Conservation (phyloP, 345 rosid species). For the Leavenworthia alabamica region DNA sequence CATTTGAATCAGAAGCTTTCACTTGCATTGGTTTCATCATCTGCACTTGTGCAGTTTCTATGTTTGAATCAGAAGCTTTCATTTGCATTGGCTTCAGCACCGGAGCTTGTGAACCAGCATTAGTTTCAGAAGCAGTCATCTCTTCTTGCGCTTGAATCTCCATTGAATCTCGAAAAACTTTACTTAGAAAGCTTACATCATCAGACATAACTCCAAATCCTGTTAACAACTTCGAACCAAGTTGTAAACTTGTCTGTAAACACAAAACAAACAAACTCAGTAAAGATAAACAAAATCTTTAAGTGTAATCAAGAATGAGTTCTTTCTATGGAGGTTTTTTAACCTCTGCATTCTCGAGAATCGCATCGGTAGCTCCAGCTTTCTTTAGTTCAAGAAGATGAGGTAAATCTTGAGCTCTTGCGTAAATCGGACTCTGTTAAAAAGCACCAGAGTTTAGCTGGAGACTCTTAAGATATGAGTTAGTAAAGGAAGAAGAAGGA, state of each 20-base stretch:
- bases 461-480: too few species aligned
- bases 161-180: conserved; percentile 74
- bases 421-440: conserved; percentile 73
- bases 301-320: neutral
- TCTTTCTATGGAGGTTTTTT: neutral
- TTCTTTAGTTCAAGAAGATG: conserved; percentile 92
- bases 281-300: neutral
- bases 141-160: conserved; percentile 75
- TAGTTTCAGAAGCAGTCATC: conserved; percentile 42
- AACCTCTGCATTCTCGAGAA: conserved; percentile 92
- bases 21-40: conserved; percentile 19
- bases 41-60: conserved; percentile 9
- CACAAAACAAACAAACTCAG: conserved; percentile 3
- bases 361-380: conserved; percentile 88
- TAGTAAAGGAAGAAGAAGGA: conserved; percentile 1
- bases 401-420: conserved; percentile 74
- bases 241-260: conserved; percentile 82
- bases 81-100: conserved; percentile 28
- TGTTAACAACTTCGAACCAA: conserved; percentile 85
- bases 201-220: conserved; percentile 97
- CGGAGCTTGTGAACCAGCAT: conserved; percentile 42
- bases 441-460: conserved; percentile 3
- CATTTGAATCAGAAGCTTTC: conserved; percentile 22
- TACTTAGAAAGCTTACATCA: conserved; percentile 72
- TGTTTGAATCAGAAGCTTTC: conserved; percentile 21